These are phyloP conservation scores for Naegleria gruberi DNA, from an alignment of 208 protist species.

Conservation along the genomic window DNA sequence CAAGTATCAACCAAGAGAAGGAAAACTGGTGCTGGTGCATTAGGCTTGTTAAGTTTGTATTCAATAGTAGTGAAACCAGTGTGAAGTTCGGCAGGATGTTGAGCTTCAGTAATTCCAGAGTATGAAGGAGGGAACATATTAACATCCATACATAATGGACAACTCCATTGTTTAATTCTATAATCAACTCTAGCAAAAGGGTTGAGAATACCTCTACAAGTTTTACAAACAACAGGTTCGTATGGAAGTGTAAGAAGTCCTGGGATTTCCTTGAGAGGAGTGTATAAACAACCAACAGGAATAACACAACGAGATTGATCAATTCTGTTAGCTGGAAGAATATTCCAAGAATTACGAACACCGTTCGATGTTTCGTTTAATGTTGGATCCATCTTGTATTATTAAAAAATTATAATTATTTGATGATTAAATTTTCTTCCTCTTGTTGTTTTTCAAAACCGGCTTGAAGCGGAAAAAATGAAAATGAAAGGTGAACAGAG, in stretches of 20 bases:
- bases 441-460: no score
- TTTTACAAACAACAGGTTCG: slow-evolving; percentile 81
- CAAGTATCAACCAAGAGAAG: slow-evolving; percentile 96
- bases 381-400: not conserved
- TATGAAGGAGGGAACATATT: slow-evolving; percentile 91
- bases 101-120: slow-evolving; percentile 67
- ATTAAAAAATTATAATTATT: not conserved
- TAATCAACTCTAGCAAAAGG: slow-evolving; percentile 61
- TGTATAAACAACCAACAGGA: slow-evolving; percentile 89
- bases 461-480: no score
- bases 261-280: slow-evolving; percentile 77
- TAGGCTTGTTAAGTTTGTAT: slow-evolving; percentile 46
- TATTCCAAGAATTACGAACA: slow-evolving; percentile 86
- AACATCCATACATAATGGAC: slow-evolving; percentile 82
- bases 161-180: slow-evolving; percentile 69
- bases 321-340: slow-evolving; percentile 83
- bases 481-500: no score
- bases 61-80: slow-evolving; percentile 87
- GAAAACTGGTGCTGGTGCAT: slow-evolving; percentile 53
- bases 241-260: slow-evolving; percentile 65
- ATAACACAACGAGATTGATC: slow-evolving; percentile 86
- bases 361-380: slow-evolving; percentile 54
- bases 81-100: slow-evolving; percentile 77
- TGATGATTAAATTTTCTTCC: not conserved
- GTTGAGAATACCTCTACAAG: slow-evolving; percentile 84